Conservation (phyloP, 352 stramenopile genomes). For the Pythium rishiriense region DNA sequence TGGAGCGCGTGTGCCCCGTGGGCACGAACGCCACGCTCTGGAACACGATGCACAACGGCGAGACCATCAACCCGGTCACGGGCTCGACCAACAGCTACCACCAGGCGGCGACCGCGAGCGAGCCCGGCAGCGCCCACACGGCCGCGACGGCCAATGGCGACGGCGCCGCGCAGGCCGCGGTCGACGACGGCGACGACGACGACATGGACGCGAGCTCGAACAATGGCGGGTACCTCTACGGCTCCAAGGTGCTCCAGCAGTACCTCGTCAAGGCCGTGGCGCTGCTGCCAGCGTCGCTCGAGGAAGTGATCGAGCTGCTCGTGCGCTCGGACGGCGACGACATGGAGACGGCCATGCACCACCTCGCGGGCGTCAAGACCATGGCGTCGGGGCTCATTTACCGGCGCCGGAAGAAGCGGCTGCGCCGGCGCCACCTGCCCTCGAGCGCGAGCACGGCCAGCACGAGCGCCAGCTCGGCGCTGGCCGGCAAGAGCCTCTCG, state of each 20-base stretch:
- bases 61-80: constrained; percentile 19
- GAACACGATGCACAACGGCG: constrained; percentile 61
- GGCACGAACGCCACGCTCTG: constrained; percentile 60
- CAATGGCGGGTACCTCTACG: constrained; percentile 32
- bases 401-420: constrained; percentile 45
- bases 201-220: background rate
- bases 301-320: constrained; percentile 70
- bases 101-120: no score
- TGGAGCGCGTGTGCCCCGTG: constrained; percentile 68
- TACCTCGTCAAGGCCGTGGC: constrained; percentile 73
- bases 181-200: constrained; percentile 13
- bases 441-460: constrained; percentile 15
- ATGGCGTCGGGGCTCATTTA: constrained; percentile 56
- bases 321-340: constrained; percentile 60
- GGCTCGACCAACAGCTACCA: constrained; percentile 31
- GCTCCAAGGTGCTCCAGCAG: constrained; percentile 66
- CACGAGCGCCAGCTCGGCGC: constrained; percentile 18
- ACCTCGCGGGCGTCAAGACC: constrained; percentile 67
- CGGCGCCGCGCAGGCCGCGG: background rate
- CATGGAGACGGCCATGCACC: constrained; percentile 71
- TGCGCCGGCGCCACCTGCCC: constrained; percentile 15
- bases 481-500: constrained; percentile 4
- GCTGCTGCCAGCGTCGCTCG: constrained; percentile 55
- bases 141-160: background rate
- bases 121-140: no score